Conservation (phyloP, 228 moss, liverwort and hornwort species). For the Sphagnum fallax region DNA sequence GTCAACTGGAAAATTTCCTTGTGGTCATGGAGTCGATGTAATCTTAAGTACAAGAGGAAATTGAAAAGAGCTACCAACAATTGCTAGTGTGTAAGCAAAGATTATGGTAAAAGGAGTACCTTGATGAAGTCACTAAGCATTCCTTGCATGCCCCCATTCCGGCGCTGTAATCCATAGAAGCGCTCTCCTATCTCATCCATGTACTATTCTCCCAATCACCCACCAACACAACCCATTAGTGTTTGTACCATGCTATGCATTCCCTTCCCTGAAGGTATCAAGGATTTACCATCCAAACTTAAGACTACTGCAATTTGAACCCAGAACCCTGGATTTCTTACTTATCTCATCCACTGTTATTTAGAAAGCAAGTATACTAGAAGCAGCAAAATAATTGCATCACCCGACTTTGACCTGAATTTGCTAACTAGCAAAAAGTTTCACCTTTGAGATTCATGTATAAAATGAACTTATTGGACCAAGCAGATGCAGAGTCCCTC, state of each 20-base stretch:
- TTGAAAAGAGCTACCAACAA: background rate
- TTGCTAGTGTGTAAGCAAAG: background rate
- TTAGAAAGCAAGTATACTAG: too few species aligned
- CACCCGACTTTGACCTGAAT: too few species aligned
- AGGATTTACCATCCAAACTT: too few species aligned
- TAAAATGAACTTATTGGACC: background rate
- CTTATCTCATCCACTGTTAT: too few species aligned
- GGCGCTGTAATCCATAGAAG: slow-evolving; percentile 75
- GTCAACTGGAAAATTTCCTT: background rate
- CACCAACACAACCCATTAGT: background rate
- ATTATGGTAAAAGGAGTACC: slow-evolving; percentile 22
- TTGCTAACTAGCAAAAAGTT: too few species aligned
- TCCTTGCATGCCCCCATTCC: slow-evolving; percentile 72
- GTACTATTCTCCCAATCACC: slow-evolving; percentile 31
- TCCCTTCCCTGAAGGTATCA: too few species aligned
- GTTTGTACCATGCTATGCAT: too few species aligned
- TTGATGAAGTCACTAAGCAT: slow-evolving; percentile 98
- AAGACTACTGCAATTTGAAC: too few species aligned
- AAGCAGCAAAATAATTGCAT: too few species aligned
- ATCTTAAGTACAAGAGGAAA: slow-evolving; percentile 2
- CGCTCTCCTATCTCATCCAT: slow-evolving; percentile 86
- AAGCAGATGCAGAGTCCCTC: background rate
- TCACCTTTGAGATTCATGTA: background rate
- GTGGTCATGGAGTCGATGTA: background rate
- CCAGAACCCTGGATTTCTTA: too few species aligned